Base-by-base conservation (phyloP, 2,329 filamentous ascomycete genomes). In the Diaporthe sp. region DNA sequence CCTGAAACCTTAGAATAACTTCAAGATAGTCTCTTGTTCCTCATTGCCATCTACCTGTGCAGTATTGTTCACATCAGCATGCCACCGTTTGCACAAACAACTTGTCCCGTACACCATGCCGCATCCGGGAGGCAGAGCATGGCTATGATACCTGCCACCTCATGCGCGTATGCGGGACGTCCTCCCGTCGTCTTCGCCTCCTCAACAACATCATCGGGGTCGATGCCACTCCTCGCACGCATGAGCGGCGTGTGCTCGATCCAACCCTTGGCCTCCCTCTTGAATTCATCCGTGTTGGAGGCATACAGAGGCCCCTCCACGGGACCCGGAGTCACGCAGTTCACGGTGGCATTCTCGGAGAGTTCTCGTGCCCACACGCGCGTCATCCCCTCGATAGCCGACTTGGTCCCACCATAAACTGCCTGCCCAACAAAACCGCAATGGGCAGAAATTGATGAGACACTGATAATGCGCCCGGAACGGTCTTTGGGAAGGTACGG, bases 11-110 rank as follows among this genome's bases (percentile, higher is more conserved):
- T 7, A 49, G 22, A 49, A 22, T 9, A 49, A 3, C 22, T 6
- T 8, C 19, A 22, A 9, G 17, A 49, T 9, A 22, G 17, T 49
- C 19, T 17, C 8, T 22, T 22, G 17, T 9, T 49, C 44, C 44
- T 49, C 7, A 49, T 9, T 22, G 7, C 17, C 44, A 49, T 22
- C n/a, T 25, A 28, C n/a, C n/a, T 8, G 10, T 13, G 49, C n/a
- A 13, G 10, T 8, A n/a, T 28, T 44, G 75, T 78, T 72, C 81
- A 82, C 82, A 84, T 83, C 67, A 86, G 72, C 91, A 95, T 92
- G 8, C 94, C 94, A 1, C 94, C 94, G 81, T 96, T 96, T 8
- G 94, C 94, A 84, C 92, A 94, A 7, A 97, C 90, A 25, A 95
- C 92, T 82, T 93, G 93, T 1, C 94, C 94, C 0, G 94, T 97